These are phyloP conservation scores for Hymenotorrendiella dingleyae DNA, from an alignment of 2,329 filamentous ascomycete genomes.

Conservation along the genomic window DNA sequence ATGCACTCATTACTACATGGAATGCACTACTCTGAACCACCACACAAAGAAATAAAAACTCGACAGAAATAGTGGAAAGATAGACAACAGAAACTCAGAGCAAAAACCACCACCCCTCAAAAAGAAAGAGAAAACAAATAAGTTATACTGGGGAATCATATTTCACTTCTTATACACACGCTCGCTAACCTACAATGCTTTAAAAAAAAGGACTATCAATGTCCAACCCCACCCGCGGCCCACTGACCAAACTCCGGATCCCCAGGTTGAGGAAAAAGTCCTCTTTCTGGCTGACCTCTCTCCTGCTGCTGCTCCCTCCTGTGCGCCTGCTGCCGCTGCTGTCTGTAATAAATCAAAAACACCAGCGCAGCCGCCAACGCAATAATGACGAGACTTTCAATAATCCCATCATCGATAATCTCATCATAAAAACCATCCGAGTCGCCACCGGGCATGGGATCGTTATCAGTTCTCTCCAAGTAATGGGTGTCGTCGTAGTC, in stretches of 20 bases:
- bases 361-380: slow-evolving; percentile 68
- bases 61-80: too few species aligned
- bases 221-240: slow-evolving; percentile 57
- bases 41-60: too few species aligned
- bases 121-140: too few species aligned
- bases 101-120: too few species aligned
- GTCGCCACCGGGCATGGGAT: slow-evolving; percentile 50
- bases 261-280: slow-evolving; percentile 58
- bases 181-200: slow-evolving; percentile 15
- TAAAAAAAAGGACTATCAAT: slow-evolving; percentile 33
- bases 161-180: not conserved
- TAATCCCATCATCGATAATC: slow-evolving; percentile 66
- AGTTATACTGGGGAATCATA: too few species aligned
- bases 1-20: too few species aligned
- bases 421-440: slow-evolving; percentile 53
- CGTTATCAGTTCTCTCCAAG: slow-evolving; percentile 44
- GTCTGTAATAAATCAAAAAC: slow-evolving; percentile 75
- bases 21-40: too few species aligned
- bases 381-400: slow-evolving; percentile 82
- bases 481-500: slow-evolving; percentile 35
- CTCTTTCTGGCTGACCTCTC: slow-evolving; percentile 43
- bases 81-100: too few species aligned
- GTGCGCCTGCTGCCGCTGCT: slow-evolving; percentile 58
- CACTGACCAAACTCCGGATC: slow-evolving; percentile 65
- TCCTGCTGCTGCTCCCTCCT: slow-evolving; percentile 29